phyloP scores from a whole-genome alignment of 2,329 filamentous ascomycete genomes.

The Colletotrichum sidae region DNA sequence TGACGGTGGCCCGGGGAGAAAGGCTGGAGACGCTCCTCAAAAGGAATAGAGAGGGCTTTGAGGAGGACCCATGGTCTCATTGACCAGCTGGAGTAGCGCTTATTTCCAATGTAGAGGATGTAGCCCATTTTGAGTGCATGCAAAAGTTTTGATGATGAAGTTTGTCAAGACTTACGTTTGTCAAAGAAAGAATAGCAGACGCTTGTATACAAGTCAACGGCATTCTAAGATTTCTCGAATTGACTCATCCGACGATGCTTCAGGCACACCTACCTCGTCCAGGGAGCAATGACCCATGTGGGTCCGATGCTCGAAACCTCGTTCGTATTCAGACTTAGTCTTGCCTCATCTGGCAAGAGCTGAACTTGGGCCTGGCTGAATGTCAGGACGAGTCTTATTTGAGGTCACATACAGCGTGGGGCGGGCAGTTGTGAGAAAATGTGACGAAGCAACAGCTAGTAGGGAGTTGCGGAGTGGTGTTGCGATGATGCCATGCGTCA shows the following conservation, averaged over 20 bases:
- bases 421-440: too few species aligned
- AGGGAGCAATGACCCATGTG: neutral
- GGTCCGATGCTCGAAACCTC: neutral
- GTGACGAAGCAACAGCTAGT: too few species aligned
- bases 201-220: neutral
- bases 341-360: too few species aligned
- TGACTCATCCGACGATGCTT: constrained; percentile 24
- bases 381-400: too few species aligned
- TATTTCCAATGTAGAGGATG: constrained; percentile 56
- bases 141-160: neutral
- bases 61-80: constrained; percentile 60
- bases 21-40: constrained; percentile 52
- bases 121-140: constrained; percentile 46
- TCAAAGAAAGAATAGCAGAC: neutral
- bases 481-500: too few species aligned
- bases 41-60: constrained; percentile 55
- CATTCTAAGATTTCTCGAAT: neutral
- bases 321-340: too few species aligned
- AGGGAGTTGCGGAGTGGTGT: too few species aligned
- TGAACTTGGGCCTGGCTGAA: too few species aligned
- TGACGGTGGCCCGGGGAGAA: constrained; percentile 47
- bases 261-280: neutral
- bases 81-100: constrained; percentile 60
- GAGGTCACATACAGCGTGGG: too few species aligned
- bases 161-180: too few species aligned